These are phyloP conservation scores for Zygoascus ofunaensis DNA, from an alignment of 805 yeast genomes.

Conservation along the genomic window DNA sequence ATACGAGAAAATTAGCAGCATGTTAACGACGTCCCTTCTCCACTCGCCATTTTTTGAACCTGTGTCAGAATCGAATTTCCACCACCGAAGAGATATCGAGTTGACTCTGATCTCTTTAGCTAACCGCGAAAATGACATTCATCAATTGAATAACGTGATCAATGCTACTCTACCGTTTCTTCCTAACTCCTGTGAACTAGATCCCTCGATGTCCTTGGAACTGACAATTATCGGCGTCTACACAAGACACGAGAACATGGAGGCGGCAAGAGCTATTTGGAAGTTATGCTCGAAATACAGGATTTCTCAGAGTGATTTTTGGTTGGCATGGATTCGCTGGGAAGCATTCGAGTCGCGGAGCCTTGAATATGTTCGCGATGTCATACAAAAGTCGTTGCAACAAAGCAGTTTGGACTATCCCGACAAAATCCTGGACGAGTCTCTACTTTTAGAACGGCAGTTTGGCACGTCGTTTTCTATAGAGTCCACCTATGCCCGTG, in stretches of 20 bases:
- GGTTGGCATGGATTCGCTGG: slow-evolving; percentile 39
- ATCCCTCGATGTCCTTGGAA: not conserved
- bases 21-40: no score
- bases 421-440: not conserved
- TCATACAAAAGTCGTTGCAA: not conserved
- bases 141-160: not conserved
- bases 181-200: not conserved
- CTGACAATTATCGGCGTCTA: not conserved
- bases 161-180: not conserved
- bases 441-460: not conserved
- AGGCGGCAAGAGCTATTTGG: slow-evolving; percentile 24
- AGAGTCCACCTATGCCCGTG: not conserved
- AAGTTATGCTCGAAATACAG: slow-evolving; percentile 24
- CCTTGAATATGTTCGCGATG: not conserved
- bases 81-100: not conserved
- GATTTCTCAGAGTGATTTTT: slow-evolving; percentile 35
- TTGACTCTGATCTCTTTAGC: not conserved
- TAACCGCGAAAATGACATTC: not conserved
- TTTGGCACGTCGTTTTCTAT: not conserved
- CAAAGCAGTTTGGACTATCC: not conserved
- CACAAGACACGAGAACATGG: not conserved
- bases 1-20: no score
- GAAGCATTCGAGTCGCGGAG: slow-evolving; percentile 19
- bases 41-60: not conserved
- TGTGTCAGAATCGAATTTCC: not conserved